Evolutionary conservation across 2,329 filamentous ascomycete genomes (phyloP).

Genomic region (Tricladium varicosporioides): DNA sequence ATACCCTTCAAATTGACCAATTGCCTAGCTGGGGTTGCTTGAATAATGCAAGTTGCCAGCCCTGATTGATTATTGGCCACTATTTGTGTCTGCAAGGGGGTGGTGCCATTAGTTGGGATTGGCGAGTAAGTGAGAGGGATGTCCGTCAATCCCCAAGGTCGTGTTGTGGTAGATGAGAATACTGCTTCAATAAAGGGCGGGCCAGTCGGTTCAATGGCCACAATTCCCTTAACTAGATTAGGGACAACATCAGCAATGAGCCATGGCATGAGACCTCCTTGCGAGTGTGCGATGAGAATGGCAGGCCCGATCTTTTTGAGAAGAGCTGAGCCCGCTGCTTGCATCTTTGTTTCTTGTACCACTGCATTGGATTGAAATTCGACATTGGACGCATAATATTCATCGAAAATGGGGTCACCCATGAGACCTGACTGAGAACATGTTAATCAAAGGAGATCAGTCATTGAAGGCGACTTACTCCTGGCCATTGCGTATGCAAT

Average conservation of each 20-base stretch:
- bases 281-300: slow-evolving; percentile 38
- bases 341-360: slow-evolving; percentile 38
- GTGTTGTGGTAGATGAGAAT: slow-evolving; percentile 32
- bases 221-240: slow-evolving; percentile 39
- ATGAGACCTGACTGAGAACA: slow-evolving; percentile 19
- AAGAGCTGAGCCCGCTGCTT: slow-evolving; percentile 39
- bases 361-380: slow-evolving; percentile 36
- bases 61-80: slow-evolving; percentile 25
- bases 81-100: slow-evolving; percentile 36
- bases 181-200: slow-evolving; percentile 47
- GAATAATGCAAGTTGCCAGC: slow-evolving; percentile 33
- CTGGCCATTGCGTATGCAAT: slow-evolving; percentile 41
- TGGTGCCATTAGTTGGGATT: slow-evolving; percentile 36
- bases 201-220: slow-evolving; percentile 46
- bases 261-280: slow-evolving; percentile 43
- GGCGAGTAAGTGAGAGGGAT: slow-evolving; percentile 49
- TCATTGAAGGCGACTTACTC: slow-evolving; percentile 17
- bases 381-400: slow-evolving; percentile 39
- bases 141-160: slow-evolving; percentile 46
- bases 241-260: slow-evolving; percentile 43
- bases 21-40: slow-evolving; percentile 36
- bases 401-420: slow-evolving; percentile 27
- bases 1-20: slow-evolving; percentile 37
- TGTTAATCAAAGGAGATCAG: not conserved
- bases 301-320: slow-evolving; percentile 23